phyloP scores from a whole-genome alignment of 306 rosid species.

The Prunus mongolica region DNA sequence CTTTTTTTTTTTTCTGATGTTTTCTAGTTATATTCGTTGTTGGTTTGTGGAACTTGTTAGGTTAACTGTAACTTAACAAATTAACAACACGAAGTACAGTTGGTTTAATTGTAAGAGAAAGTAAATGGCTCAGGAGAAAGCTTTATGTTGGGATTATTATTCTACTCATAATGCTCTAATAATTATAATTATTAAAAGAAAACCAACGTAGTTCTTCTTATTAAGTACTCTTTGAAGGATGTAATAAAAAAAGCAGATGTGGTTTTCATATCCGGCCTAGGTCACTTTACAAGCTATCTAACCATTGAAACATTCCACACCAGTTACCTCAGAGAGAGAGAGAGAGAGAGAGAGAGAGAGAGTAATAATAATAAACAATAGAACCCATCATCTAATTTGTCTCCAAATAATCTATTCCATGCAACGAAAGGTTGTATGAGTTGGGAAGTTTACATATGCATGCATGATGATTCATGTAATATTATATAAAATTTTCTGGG shows the following conservation, averaged over 20 bases:
- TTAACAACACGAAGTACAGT: constrained; percentile 9
- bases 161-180: background rate
- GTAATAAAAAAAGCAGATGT: too few species aligned
- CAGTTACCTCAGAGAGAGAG: background rate
- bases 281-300: background rate
- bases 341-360: too few species aligned
- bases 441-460: too few species aligned
- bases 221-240: too few species aligned
- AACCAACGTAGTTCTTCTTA: background rate
- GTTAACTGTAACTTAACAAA: constrained; percentile 24
- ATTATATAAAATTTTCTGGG: too few species aligned
- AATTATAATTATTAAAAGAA: background rate
- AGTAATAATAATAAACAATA: too few species aligned
- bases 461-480: too few species aligned
- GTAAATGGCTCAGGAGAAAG: constrained; percentile 1
- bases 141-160: constrained; percentile 8
- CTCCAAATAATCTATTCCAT: background rate
- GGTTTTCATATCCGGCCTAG: too few species aligned
- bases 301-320: background rate
- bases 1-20: background rate
- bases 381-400: background rate
- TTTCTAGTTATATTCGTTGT: constrained; percentile 15
- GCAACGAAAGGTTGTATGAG: background rate
- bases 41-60: constrained; percentile 17
- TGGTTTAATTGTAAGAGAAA: constrained; percentile 12